phyloP scores from a whole-genome alignment of 768 basidiomycete species.

The Mycena amicta region DNA sequence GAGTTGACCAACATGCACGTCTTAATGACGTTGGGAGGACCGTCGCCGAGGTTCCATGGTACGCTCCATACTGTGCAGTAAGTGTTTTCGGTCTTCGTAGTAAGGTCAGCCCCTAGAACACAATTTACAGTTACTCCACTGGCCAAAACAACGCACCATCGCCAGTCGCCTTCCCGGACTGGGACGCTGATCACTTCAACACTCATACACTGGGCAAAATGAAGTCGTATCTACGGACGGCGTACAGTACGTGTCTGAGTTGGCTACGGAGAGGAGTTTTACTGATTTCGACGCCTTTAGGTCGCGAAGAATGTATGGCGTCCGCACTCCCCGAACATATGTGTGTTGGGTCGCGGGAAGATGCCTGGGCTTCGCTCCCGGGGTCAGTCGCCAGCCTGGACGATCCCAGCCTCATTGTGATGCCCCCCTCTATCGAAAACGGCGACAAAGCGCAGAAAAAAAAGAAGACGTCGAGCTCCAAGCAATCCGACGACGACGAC shows the following conservation, averaged over 20 bases:
- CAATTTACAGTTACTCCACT: neutral
- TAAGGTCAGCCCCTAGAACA: neutral
- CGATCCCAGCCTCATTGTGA: neutral
- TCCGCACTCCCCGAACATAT: neutral
- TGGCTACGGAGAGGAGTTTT: neutral
- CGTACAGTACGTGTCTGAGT: neutral
- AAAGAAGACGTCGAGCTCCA: neutral
- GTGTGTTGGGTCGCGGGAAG: neutral
- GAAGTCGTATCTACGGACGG: neutral
- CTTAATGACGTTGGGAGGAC: neutral
- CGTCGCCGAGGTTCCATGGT: neutral
- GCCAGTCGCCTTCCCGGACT: neutral
- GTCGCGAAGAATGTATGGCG: neutral
- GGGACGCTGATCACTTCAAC: neutral
- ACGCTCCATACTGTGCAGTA: neutral
- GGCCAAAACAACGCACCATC: neutral
- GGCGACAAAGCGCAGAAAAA: too few relatives aligned
- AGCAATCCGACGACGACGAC: neutral
- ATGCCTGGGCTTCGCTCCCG: neutral
- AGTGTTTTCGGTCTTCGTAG: neutral
- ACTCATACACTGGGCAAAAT: neutral
- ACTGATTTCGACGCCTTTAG: neutral
- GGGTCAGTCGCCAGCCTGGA: neutral
- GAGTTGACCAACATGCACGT: neutral
- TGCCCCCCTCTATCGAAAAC: neutral